A percentile compares a stretch with the other conserved stretches of the same genome.
phyloP scores from a whole-genome alignment of 2,329 filamentous ascomycete species.

The Penicillium fuscoglaucum region DNA sequence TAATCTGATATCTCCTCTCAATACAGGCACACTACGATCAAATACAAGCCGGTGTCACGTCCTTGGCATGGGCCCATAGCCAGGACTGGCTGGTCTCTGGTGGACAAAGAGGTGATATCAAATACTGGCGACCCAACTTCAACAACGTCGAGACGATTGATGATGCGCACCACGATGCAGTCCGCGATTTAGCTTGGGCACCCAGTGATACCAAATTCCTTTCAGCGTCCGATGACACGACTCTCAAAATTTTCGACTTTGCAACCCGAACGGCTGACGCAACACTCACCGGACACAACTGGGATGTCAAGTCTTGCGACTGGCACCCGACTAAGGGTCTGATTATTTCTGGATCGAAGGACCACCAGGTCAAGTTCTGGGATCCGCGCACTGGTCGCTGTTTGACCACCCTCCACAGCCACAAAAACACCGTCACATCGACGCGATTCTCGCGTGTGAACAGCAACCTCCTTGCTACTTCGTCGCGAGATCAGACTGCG shows the following conservation, averaged over 20 bases:
- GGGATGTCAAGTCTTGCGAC: conserved; percentile 95
- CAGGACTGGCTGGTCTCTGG: conserved; percentile 97
- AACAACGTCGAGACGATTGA: conserved; percentile 93
- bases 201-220: conserved; percentile 95
- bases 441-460: conserved; percentile 85
- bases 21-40: conserved; percentile 69
- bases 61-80: conserved; percentile 75
- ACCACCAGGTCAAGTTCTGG: conserved; percentile 97
- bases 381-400: conserved; percentile 90
- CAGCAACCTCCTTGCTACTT: conserved; percentile 83
- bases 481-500: conserved; percentile 87
- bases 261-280: conserved; percentile 80
- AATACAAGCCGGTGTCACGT: conserved; percentile 47
- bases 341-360: conserved; percentile 93
- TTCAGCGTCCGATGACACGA: conserved; percentile 90
- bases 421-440: conserved; percentile 96
- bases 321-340: conserved; percentile 97
- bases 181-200: conserved; percentile 88
- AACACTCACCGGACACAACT: conserved; percentile 86
- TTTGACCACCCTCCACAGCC: conserved; percentile 89
- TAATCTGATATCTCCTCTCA: conserved; percentile 8
- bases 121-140: conserved; percentile 99
- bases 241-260: conserved; percentile 95
- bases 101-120: conserved; percentile 91
- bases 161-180: conserved; percentile 83